Conservation (phyloP, 176 grass and related monocot genomes). For the Rhipidocladum racemiflorum region DNA sequence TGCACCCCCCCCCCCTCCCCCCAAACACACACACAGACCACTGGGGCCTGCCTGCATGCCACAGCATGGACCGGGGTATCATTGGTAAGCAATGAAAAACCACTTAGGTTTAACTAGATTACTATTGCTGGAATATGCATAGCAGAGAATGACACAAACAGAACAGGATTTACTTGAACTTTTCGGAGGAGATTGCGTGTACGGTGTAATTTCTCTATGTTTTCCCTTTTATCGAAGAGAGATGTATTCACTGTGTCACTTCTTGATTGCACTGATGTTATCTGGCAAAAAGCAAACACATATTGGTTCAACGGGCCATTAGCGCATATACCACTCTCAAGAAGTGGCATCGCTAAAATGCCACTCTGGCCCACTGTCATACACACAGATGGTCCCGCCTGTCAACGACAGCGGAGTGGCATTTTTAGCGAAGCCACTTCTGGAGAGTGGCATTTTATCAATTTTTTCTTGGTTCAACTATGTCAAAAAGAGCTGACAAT, state of each 20-base stretch:
- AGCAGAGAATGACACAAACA: constrained; percentile 16
- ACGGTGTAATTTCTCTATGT: constrained; percentile 96
- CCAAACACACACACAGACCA: background rate
- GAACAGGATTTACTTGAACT: constrained; percentile 80
- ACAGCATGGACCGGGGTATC: background rate
- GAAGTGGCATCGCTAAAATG: too few relatives aligned
- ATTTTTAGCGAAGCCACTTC: too few relatives aligned
- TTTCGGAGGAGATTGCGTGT: constrained; percentile 94
- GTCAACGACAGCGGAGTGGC: too few relatives aligned
- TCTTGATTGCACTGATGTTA: constrained; percentile 95
- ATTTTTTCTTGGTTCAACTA: constrained; percentile 25
- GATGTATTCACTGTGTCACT: constrained; percentile 93
- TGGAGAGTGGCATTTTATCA: too few relatives aligned
- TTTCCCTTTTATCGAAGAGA: constrained; percentile 94
- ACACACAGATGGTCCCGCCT: too few relatives aligned
- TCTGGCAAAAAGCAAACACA: constrained; percentile 37
- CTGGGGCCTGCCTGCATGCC: background rate
- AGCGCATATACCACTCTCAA: too few relatives aligned
- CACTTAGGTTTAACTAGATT: constrained; percentile 25
- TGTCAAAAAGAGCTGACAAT: background rate
- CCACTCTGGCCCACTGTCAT: too few relatives aligned
- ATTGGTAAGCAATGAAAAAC: background rate
- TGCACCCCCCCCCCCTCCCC: too few relatives aligned
- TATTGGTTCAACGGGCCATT: constrained; percentile 17
- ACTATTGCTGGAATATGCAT: background rate